Evolutionary conservation across 352 stramenopile genomes (phyloP).

Genomic region (Vaucheria bursata): DNA sequence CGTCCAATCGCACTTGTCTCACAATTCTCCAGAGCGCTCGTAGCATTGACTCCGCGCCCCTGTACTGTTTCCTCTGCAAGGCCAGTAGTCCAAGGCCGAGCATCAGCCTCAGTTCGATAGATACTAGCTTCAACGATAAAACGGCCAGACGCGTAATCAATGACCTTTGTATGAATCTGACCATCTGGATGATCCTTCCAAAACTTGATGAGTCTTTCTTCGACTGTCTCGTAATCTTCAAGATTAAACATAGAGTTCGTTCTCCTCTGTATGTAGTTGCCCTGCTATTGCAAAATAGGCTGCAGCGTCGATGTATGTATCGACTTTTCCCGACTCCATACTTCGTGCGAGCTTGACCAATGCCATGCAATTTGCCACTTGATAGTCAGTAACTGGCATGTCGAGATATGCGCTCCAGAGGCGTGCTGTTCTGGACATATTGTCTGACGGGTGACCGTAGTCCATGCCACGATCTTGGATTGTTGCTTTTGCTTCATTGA

Average conservation of each 20-base stretch:
- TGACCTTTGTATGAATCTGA: neutral
- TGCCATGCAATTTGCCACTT: neutral
- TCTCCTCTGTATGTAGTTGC: neutral
- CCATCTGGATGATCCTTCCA: neutral
- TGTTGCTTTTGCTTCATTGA: neutral
- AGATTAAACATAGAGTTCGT: neutral
- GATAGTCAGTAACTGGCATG: neutral
- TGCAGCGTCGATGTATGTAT: neutral
- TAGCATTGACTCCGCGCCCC: neutral
- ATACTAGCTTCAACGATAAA: neutral
- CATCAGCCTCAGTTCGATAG: neutral
- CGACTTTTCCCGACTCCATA: neutral
- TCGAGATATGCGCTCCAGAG: neutral
- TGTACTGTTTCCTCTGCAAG: neutral
- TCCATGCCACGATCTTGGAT: neutral
- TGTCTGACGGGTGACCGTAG: neutral
- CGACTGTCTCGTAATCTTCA: constrained; percentile 4
- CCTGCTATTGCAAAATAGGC: neutral
- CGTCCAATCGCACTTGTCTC: neutral
- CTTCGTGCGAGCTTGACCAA: neutral
- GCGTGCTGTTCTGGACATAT: neutral
- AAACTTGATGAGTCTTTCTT: neutral
- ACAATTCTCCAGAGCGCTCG: neutral
- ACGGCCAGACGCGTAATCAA: neutral
- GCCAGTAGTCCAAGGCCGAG: neutral